These are phyloP conservation scores for Achaetomium macrosporum DNA, from an alignment of 2,329 filamentous ascomycete species.

Conservation along the genomic window DNA sequence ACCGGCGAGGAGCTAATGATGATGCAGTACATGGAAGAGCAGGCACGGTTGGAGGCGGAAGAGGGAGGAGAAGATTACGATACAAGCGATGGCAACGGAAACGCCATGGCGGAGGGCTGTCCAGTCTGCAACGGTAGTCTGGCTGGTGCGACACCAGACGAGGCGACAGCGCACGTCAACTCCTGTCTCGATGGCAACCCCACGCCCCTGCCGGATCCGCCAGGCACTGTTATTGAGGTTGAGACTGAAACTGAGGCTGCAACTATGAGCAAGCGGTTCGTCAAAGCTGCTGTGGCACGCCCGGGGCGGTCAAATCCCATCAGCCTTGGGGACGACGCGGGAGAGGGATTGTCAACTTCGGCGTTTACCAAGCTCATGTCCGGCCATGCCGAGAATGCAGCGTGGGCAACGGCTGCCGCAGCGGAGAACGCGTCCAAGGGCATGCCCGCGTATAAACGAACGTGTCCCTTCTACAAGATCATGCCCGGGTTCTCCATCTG, in stretches of 20 bases:
- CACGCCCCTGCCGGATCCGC: constrained; percentile 44
- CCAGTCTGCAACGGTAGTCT: constrained; percentile 72
- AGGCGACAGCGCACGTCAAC: constrained; percentile 83
- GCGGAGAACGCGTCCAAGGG: constrained; percentile 72
- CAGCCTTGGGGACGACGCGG: constrained; percentile 37
- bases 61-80: constrained; percentile 41
- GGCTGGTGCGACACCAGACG: constrained; percentile 52
- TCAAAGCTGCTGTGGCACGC: constrained; percentile 63
- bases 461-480: constrained; percentile 98
- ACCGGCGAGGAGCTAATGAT: constrained; percentile 62
- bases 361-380: constrained; percentile 95
- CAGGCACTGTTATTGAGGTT: constrained; percentile 20
- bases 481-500: constrained; percentile 88
- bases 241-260: constrained; percentile 35
- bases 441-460: constrained; percentile 79
- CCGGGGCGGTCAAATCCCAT: constrained; percentile 81
- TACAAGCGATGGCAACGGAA: constrained; percentile 29
- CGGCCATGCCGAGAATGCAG: constrained; percentile 78
- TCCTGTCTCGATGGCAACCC: constrained; percentile 82
- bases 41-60: constrained; percentile 59
- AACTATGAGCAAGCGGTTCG: constrained; percentile 52
- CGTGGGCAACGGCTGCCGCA: constrained; percentile 83
- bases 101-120: constrained; percentile 46
- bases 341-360: constrained; percentile 42
- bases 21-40: constrained; percentile 69